phyloP scores from a whole-genome alignment of 495 filamentous ascomycete genomes.

The Staphylotrichum longicolle region DNA sequence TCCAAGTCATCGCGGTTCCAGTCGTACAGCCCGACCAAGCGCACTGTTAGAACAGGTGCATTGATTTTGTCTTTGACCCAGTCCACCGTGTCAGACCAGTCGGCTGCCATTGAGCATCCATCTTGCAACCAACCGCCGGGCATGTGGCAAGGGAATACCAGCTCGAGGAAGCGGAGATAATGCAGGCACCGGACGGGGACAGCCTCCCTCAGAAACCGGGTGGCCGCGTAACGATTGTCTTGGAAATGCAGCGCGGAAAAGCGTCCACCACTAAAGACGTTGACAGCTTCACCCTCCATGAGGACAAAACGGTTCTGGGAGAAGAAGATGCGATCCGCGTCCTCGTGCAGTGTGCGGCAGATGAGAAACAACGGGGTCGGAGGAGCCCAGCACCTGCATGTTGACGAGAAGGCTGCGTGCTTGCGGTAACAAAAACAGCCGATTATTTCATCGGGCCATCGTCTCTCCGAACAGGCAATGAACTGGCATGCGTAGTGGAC shows the following conservation, averaged over 20 bases:
- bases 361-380: slow-evolving; percentile 5
- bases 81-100: slow-evolving; percentile 4
- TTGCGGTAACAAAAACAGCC: slow-evolving; percentile 12
- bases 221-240: neutral
- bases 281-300: neutral
- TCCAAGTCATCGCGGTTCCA: neutral
- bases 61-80: slow-evolving; percentile 11
- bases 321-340: slow-evolving; percentile 12
- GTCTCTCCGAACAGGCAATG: neutral
- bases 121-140: neutral
- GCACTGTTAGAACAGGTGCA: neutral
- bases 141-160: neutral
- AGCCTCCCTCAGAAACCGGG: slow-evolving; percentile 3
- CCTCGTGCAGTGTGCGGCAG: slow-evolving; percentile 9
- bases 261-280: neutral
- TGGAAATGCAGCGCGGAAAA: too few species aligned
- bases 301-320: slow-evolving; percentile 9
- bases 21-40: neutral
- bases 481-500: slow-evolving; percentile 3
- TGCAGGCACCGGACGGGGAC: neutral
- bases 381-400: slow-evolving; percentile 13
- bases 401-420: slow-evolving; percentile 6
- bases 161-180: neutral
- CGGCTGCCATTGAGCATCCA: neutral
- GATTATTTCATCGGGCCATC: too few species aligned